phyloP scores from a whole-genome alignment of 345 rosid genomes.

The Populus euphratica region DNA sequence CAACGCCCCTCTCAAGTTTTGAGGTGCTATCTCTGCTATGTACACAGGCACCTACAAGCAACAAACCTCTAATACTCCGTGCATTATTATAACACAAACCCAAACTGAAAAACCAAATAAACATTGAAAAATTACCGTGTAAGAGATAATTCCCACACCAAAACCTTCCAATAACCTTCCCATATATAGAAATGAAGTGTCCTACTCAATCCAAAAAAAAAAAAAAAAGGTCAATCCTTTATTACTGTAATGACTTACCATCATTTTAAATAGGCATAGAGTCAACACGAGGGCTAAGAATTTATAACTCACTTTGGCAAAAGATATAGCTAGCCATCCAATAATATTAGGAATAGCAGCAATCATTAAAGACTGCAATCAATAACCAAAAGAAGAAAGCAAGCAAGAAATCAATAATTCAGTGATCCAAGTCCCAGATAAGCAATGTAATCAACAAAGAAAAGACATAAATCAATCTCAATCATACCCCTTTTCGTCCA shows the following conservation, averaged over 20 bases:
- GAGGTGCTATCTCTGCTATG: slow-evolving; percentile 79
- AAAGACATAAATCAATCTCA: not conserved
- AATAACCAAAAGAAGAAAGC: not conserved
- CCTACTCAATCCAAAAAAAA: slow-evolving; percentile 36
- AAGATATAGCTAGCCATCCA: slow-evolving; percentile 96
- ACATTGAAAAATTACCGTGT: slow-evolving; percentile 52
- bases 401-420: not conserved
- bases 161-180: slow-evolving; percentile 95
- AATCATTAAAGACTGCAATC: slow-evolving; percentile 80
- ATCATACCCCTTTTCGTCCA: slow-evolving; percentile 90
- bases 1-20: slow-evolving; percentile 68
- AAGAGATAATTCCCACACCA: slow-evolving; percentile 96
- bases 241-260: slow-evolving; percentile 4
- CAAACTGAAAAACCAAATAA: not conserved
- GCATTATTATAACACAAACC: not conserved
- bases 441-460: not conserved
- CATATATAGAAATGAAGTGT: slow-evolving; percentile 94
- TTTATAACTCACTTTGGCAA: slow-evolving; percentile 67
- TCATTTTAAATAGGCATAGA: not conserved
- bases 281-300: not conserved
- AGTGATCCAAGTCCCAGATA: not conserved
- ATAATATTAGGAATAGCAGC: slow-evolving; percentile 93
- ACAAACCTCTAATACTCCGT: not conserved
- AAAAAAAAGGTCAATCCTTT: slow-evolving; percentile 16
- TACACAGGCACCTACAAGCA: slow-evolving; percentile 68